Evolutionary conservation across 371 early-diverging fungal species (phyloP), one percentile per base, ranked within the genome.

Genomic region (Basidiobolus meristosporus): DNA sequence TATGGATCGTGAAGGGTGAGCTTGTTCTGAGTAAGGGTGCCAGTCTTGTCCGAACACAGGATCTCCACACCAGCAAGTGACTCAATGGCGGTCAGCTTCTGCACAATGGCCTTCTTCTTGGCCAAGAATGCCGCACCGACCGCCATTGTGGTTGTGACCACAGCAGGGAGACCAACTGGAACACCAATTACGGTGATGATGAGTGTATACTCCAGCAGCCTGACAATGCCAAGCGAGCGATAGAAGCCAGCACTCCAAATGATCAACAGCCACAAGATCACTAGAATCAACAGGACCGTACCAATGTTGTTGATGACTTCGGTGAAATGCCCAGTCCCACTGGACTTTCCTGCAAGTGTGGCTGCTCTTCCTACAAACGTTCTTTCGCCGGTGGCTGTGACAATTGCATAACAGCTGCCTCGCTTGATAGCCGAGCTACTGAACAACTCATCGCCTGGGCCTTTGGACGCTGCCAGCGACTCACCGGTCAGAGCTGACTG

Each of bases 31-130:
- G 95, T 95, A 42, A 95, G 65, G 16, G 96, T 95, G 38, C 95
- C 95, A 11, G 95, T 93, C 69, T 93, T 93, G 67, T 91, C 93
- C 7, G 86, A 81, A 65, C 90, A 90, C 47, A 93, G 80, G 37
- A 90, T 80, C 36, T 76, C 75, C 31, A 85, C 85, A 50, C 84
- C 83, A n/a, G 90, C 91, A 53, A 95, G 70, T 36, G 36, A 89
- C 57, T 96, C 97, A 11, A 91, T 85, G 16, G 90, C 90, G 3
- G 88, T 79, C 15, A 95, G 61, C 42, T 89, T 76, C 56, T 90
- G 88, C 44, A 95, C 88, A 60, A 96, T 90, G 30, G 90, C 95
- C 57, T 88, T 57, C 55, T 85, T 82, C 20, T 71, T 66, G 4
- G 96, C 88, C 38, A 96, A 68, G 48, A 84, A 71, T 42, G 76